Evolutionary conservation across 1,284 basidiomycete genomes (phyloP).

Genomic region (Hemileccinum hortonii): DNA sequence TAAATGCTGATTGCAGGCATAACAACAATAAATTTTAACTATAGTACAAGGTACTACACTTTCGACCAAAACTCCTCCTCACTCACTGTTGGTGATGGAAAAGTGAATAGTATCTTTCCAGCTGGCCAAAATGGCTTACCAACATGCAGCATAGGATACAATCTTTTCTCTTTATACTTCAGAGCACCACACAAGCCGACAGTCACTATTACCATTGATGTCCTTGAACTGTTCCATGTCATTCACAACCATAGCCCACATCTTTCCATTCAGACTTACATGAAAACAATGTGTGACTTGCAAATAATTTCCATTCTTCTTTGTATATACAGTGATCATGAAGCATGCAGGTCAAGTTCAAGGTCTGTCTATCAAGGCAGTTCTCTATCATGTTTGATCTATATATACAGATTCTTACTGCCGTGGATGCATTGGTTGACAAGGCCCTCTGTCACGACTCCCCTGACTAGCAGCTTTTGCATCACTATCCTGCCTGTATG

Average conservation of each 20-base stretch:
- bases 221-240: background rate
- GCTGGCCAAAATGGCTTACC: too few species aligned
- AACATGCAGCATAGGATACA: too few species aligned
- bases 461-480: background rate
- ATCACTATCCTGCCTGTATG: background rate
- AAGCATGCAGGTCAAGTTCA: background rate
- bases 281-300: background rate
- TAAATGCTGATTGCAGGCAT: too few species aligned
- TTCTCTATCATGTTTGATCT: background rate
- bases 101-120: too few species aligned
- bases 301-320: background rate
- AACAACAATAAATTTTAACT: too few species aligned
- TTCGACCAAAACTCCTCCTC: too few species aligned
- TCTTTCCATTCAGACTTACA: background rate
- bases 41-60: too few species aligned
- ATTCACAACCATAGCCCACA: background rate
- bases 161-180: too few species aligned
- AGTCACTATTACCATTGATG: background rate
- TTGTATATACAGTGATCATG: background rate
- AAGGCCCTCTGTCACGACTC: background rate
- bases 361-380: background rate
- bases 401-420: background rate
- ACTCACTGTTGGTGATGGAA: too few species aligned
- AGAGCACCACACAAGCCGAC: background rate
- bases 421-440: background rate